Percentiles rank a stretch among this genome's conserved stretches.
Conservation (phyloP, 192 early-diverging fungal genomes). For the Coemansia sp. region DNA sequence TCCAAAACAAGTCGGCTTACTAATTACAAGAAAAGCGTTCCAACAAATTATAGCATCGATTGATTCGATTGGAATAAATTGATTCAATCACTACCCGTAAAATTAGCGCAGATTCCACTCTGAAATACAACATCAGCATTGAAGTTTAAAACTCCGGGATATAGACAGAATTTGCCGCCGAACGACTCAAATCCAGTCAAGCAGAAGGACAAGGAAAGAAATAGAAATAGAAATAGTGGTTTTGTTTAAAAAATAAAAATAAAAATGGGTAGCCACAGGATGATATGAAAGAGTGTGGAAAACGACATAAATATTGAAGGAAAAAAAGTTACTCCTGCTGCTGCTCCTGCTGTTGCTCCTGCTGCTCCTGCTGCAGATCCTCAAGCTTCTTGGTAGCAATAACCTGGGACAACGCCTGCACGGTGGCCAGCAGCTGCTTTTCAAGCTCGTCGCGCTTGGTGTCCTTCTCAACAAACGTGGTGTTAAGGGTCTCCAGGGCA, state of each 20-base stretch:
- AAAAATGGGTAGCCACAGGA: neutral
- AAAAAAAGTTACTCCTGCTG: neutral
- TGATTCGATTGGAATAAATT: no score
- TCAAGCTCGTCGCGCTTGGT: conserved; percentile 53
- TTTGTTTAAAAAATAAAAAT: neutral
- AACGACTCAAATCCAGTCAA: neutral
- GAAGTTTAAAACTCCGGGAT: no score
- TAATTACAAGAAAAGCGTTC: no score
- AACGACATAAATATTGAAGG: neutral
- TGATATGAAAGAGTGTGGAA: neutral
- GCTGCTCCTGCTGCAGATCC: conserved; percentile 15
- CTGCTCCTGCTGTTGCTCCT: conserved; percentile 11
- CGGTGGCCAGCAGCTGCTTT: conserved; percentile 53
- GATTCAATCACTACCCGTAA: no score
- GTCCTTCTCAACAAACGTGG: conserved; percentile 46
- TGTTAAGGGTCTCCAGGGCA: conserved; percentile 41
- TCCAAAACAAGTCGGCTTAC: no score
- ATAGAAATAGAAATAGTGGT: neutral
- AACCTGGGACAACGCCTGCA: conserved; percentile 52
- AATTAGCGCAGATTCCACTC: no score
- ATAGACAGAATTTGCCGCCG: no score
- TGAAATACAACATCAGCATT: no score
- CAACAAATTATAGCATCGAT: no score
- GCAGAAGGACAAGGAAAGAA: neutral
- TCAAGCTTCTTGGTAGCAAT: conserved; percentile 51